Base-by-base conservation (phyloP, 2,329 filamentous ascomycete genomes). In the Aaosphaeria arxii region DNA sequence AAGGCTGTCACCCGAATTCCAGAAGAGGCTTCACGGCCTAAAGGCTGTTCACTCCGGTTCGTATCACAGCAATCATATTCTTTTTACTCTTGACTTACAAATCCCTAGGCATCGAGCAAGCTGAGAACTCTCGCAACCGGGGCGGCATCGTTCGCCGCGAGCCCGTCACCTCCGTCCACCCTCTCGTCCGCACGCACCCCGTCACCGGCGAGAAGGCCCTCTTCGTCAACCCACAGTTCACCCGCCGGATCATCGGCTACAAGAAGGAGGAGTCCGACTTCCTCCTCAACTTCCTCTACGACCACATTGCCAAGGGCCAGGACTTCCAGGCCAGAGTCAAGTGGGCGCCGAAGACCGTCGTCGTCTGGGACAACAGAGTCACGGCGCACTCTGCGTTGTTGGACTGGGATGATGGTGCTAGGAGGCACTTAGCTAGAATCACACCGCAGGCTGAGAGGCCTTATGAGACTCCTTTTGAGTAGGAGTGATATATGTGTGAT, bases 241-340 rank as follows among this genome's bases (percentile, higher is more conserved):
- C 88, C 4, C 84, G 89, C 44, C 78, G 85, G 30, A 92, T 95
- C 46, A 81, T 92, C 1, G 89, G 89, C 9, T 82, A 86, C 62
- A 95, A 95, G 73, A 89, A 90, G 64, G 90, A 95, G 64, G 91
- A 95, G 65, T 89, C 85, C 1, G 90, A 95, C 54, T 78, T 79
- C 42, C 74, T 91, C 7, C 77, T 91, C 49, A 88, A 89, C 61
- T 91, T 91, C 74, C 71, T 91, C 11, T 90, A 85, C 65, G 82
- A 89, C 61, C 88, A 91, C 61, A 83, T 90, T 45, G 85, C 84
- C 1, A 78, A 81, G 38, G 85, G 85, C 17, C 82, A 85, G 43
- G 87, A 91, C 62, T 82, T 90, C 66, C 88, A 91, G 58, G 78
- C 78, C 5, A 80, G 88, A 28, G 79, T 95, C 43, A 87, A 86